phyloP scores from a whole-genome alignment of 2,329 filamentous ascomycete species.

The Xylaria sp. region DNA sequence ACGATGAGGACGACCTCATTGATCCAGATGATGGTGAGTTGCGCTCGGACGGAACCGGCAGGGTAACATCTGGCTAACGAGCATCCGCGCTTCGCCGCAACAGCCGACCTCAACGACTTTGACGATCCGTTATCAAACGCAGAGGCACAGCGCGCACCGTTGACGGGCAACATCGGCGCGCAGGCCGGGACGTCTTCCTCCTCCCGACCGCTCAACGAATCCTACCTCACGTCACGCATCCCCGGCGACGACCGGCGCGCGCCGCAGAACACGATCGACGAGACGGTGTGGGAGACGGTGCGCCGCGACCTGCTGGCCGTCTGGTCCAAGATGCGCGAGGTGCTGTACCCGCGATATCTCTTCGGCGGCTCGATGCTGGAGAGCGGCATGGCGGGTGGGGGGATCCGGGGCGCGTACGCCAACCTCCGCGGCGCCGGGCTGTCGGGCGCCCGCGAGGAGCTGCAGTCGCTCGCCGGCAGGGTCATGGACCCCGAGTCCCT shows the following conservation, averaged over 20 bases:
- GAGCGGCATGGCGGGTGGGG: slow-evolving; percentile 53
- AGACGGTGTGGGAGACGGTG: slow-evolving; percentile 97
- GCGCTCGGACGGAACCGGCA: background rate
- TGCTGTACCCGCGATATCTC: slow-evolving; percentile 94
- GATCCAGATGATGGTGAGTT: slow-evolving; percentile 79
- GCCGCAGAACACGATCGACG: slow-evolving; percentile 93
- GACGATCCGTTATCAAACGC: slow-evolving; percentile 81
- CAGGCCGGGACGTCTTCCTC: slow-evolving; percentile 56
- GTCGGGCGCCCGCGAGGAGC: slow-evolving; percentile 69
- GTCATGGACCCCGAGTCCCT: slow-evolving; percentile 73
- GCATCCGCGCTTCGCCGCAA: background rate
- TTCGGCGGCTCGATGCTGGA: slow-evolving; percentile 77
- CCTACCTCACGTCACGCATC: slow-evolving; percentile 88
- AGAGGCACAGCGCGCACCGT: slow-evolving; percentile 77
- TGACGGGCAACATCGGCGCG: slow-evolving; percentile 83
- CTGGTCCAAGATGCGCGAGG: slow-evolving; percentile 98
- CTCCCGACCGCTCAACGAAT: slow-evolving; percentile 72
- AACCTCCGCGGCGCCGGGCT: slow-evolving; percentile 69
- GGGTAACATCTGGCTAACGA: slow-evolving; percentile 24
- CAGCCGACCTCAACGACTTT: slow-evolving; percentile 90
- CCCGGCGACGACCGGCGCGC: slow-evolving; percentile 92
- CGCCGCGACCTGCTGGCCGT: slow-evolving; percentile 90
- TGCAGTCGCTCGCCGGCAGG: slow-evolving; percentile 69
- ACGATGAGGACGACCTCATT: slow-evolving; percentile 77
- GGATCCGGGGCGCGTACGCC: slow-evolving; percentile 70